Evolutionary conservation across 306 rosid genomes (phyloP).

Genomic region (Quercus suber): DNA sequence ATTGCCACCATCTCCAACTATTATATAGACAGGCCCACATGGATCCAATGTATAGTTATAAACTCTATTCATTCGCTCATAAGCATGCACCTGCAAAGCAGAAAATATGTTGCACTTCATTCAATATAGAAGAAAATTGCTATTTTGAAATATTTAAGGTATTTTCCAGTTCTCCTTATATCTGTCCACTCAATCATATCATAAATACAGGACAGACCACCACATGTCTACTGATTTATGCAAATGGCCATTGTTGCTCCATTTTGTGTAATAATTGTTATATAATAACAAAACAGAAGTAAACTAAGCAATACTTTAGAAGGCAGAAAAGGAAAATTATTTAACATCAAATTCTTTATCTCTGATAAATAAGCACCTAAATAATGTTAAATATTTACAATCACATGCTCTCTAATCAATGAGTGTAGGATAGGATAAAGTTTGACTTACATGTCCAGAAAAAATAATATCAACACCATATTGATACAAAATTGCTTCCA

Average conservation of each 20-base stretch:
- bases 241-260: no score
- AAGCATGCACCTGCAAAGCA: constrained; percentile 78
- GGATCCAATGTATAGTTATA: constrained; percentile 74
- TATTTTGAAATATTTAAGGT: not conserved
- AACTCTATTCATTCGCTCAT: constrained; percentile 86
- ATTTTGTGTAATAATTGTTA: no score
- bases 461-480: constrained; percentile 69
- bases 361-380: not conserved
- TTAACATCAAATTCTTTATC: not conserved
- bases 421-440: not conserved
- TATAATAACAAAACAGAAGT: not conserved
- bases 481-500: constrained; percentile 80
- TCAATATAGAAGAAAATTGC: constrained; percentile 5
- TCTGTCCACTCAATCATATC: not conserved
- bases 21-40: constrained; percentile 82
- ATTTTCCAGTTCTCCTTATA: not conserved
- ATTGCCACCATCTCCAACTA: constrained; percentile 94
- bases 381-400: not conserved
- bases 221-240: no score
- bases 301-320: not conserved
- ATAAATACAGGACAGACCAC: no score
- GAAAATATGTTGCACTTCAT: constrained; percentile 6
- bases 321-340: not conserved
- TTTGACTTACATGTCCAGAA: constrained; percentile 80
- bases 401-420: constrained; percentile 1